phyloP scores from a whole-genome alignment of 768 basidiomycete species.

The Suillus discolor region DNA sequence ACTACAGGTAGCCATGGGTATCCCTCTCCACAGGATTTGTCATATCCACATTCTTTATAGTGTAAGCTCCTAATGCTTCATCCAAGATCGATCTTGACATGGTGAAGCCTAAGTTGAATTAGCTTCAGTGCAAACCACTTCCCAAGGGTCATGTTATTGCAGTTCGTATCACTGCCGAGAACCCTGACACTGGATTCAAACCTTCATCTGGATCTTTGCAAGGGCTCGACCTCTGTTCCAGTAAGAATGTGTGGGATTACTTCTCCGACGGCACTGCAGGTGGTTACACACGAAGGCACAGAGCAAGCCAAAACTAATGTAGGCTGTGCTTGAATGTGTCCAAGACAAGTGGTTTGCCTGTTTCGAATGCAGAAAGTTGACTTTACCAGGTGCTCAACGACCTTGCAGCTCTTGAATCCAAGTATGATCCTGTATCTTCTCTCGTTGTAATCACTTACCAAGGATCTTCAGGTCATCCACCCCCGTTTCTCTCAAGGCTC shows the following conservation, averaged over 20 bases:
- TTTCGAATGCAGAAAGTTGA: constrained; percentile 72
- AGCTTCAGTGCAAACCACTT: constrained; percentile 89
- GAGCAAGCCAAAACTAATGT: constrained; percentile 86
- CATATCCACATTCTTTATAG: constrained; percentile 97
- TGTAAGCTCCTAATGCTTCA: constrained; percentile 81
- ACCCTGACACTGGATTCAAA: constrained; percentile 99
- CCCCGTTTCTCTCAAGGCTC: constrained; percentile 89
- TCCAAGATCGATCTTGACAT: constrained; percentile 98
- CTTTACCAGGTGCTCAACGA: constrained; percentile 78
- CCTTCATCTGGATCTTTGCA: constrained; percentile 96
- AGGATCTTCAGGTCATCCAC: constrained; percentile 71
- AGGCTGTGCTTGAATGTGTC: constrained; percentile 88
- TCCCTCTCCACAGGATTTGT: constrained; percentile 92
- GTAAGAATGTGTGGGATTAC: constrained; percentile 99
- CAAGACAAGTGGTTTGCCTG: constrained; percentile 75
- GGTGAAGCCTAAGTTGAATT: constrained; percentile 83
- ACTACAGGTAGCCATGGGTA: constrained; percentile 97
- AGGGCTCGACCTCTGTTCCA: constrained; percentile 99
- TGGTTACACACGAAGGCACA: constrained; percentile 94
- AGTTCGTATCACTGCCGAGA: constrained; percentile 98
- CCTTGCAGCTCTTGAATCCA: constrained; percentile 86
- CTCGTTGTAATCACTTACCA: constrained; percentile 10
- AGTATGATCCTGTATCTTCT: constrained; percentile 42
- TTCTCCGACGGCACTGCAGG: constrained; percentile 96
- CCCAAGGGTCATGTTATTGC: constrained; percentile 99